Percentiles rank a stretch among this genome's conserved stretches.
Evolutionary conservation across 352 stramenopile genomes (phyloP).

Genomic region (Pythium angustatum): DNA sequence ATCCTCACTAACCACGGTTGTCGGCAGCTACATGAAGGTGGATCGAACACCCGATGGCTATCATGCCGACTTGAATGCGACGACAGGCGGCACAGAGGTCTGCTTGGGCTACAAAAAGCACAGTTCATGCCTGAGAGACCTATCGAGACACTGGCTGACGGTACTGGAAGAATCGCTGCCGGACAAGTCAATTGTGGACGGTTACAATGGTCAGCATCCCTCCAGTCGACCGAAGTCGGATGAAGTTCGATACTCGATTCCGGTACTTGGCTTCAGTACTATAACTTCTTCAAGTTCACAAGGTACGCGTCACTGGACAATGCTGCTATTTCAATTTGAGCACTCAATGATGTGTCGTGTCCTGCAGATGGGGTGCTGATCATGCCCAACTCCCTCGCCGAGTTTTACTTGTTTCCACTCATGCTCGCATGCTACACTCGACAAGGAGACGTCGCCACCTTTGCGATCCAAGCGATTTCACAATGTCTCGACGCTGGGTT

Average conservation of each 20-base stretch:
- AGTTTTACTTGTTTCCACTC: constrained; percentile 82
- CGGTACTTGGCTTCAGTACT: neutral
- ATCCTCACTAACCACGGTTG: too few species aligned
- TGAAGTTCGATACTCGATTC: constrained; percentile 18
- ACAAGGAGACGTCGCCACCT: constrained; percentile 57
- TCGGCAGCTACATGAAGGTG: constrained; percentile 68
- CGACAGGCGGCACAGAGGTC: constrained; percentile 72
- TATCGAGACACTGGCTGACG: neutral
- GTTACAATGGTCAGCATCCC: neutral
- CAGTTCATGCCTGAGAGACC: constrained; percentile 5
- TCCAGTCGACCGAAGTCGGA: constrained; percentile 9
- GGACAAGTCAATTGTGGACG: neutral
- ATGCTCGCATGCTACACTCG: constrained; percentile 76
- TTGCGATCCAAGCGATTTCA: constrained; percentile 48
- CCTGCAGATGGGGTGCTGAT: neutral
- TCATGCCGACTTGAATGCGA: constrained; percentile 70
- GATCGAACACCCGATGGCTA: constrained; percentile 73
- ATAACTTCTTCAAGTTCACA: neutral
- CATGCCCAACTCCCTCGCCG: constrained; percentile 26
- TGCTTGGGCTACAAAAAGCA: constrained; percentile 80
- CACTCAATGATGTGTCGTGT: neutral
- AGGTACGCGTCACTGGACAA: neutral
- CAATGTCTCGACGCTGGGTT: constrained; percentile 62
- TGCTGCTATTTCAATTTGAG: neutral
- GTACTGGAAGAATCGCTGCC: constrained; percentile 1